Evolutionary conservation across 208 protist genomes (phyloP).

Genomic region (Leptomonas pyrrhocoris): DNA sequence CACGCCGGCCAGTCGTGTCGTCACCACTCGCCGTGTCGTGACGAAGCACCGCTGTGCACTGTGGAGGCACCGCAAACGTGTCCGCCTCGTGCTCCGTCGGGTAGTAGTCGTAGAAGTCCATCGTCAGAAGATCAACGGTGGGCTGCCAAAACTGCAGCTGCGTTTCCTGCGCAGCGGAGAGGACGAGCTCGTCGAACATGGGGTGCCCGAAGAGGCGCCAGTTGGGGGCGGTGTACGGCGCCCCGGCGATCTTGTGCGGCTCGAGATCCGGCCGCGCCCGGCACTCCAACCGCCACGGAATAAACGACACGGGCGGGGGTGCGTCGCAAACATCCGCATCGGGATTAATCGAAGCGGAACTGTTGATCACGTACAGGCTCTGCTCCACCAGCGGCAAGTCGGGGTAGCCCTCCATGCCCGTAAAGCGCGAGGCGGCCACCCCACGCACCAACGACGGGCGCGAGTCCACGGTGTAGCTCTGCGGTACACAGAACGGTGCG

Average conservation of each 20-base stretch:
- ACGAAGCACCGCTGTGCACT: conserved; percentile 40
- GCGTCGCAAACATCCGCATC: background rate
- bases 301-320: conserved; percentile 12
- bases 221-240: conserved; percentile 49
- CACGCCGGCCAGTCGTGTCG: background rate
- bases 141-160: conserved; percentile 31
- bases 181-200: conserved; percentile 68
- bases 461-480: conserved; percentile 27
- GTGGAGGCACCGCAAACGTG: conserved; percentile 53
- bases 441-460: conserved; percentile 43
- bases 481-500: conserved; percentile 47
- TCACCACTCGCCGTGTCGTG: background rate
- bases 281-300: conserved; percentile 64
- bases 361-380: conserved; percentile 38
- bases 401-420: conserved; percentile 43
- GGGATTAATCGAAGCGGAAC: background rate
- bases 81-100: conserved; percentile 35
- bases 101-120: conserved; percentile 81
- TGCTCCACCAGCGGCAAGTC: conserved; percentile 28
- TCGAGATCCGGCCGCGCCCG: conserved; percentile 36
- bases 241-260: conserved; percentile 40
- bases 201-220: conserved; percentile 74
- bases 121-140: conserved; percentile 45
- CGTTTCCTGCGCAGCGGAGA: conserved; percentile 16
- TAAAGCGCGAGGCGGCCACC: conserved; percentile 48